Conservation (phyloP, 108 stramenopile species). For the Fragilaria crotonensis region DNA sequence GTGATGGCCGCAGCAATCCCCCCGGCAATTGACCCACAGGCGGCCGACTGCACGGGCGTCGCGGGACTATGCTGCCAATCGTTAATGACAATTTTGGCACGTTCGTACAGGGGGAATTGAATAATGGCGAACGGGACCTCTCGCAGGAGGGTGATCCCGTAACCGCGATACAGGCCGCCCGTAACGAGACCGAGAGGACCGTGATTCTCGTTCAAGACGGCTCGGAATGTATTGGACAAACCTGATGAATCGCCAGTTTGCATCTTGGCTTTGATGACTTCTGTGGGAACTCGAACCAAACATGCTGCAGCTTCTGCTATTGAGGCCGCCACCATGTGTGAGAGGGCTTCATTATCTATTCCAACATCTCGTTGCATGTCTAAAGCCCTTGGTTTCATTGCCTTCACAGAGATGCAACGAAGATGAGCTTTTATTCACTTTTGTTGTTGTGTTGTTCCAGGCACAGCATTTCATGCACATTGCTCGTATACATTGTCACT, state of each 20-base stretch:
- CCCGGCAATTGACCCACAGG: constrained; percentile 74
- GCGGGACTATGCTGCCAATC: constrained; percentile 32
- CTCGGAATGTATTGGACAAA: constrained; percentile 35
- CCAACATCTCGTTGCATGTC: constrained; percentile 26
- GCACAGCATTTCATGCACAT: not conserved
- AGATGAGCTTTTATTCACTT: not conserved
- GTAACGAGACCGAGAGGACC: constrained; percentile 30
- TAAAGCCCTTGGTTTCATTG: constrained; percentile 45
- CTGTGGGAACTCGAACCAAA: constrained; percentile 95
- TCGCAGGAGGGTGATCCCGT: constrained; percentile 82
- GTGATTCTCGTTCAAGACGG: constrained; percentile 52
- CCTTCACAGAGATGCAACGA: not conserved
- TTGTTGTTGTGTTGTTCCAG: not conserved
- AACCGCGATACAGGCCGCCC: constrained; percentile 83
- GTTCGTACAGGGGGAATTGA: constrained; percentile 86
- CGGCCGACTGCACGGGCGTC: constrained; percentile 66
- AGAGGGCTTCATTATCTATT: constrained; percentile 24
- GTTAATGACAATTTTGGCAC: constrained; percentile 48
- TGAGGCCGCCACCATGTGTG: constrained; percentile 88
- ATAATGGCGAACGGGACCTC: constrained; percentile 90
- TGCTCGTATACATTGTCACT: not conserved
- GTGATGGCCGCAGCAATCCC: constrained; percentile 82
- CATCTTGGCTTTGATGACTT: constrained; percentile 97
- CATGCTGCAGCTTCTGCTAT: constrained; percentile 92
- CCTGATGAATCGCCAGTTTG: constrained; percentile 59